phyloP scores from a whole-genome alignment of 345 rosid species.

The Bretschneidera sinensis region DNA sequence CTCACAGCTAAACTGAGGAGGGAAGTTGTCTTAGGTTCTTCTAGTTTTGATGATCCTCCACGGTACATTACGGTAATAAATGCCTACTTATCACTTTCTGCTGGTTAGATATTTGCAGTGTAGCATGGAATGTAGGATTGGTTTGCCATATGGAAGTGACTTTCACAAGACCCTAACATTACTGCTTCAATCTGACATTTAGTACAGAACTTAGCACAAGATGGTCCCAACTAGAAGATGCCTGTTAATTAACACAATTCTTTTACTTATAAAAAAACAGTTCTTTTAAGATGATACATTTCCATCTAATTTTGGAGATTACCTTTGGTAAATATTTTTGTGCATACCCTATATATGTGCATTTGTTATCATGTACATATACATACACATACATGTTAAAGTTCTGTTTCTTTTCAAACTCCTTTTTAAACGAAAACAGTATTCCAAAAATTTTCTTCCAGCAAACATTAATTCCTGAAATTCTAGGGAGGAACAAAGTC shows the following conservation, averaged over 20 bases:
- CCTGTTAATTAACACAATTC: too few relatives aligned
- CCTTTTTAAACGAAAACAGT: too few relatives aligned
- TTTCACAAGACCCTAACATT: neutral
- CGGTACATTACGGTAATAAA: slow-evolving; percentile 57
- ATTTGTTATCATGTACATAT: too few relatives aligned
- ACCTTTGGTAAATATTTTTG: too few relatives aligned
- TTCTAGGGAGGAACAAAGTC: neutral
- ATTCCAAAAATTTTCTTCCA: neutral
- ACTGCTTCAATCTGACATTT: neutral
- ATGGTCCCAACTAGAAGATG: too few relatives aligned
- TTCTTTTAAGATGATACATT: too few relatives aligned
- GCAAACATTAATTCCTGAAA: neutral
- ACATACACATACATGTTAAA: too few relatives aligned
- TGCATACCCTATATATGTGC: too few relatives aligned
- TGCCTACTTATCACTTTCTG: neutral
- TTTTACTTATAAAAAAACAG: too few relatives aligned
- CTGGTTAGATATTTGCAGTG: neutral
- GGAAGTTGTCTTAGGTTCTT: slow-evolving; percentile 78
- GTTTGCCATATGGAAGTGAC: neutral
- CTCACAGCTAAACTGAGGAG: slow-evolving; percentile 74
- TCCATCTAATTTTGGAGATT: too few relatives aligned
- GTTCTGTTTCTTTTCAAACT: too few relatives aligned
- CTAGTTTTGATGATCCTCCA: slow-evolving; percentile 83
- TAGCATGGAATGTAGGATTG: neutral
- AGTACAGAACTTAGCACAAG: neutral